Conservation (phyloP, 2,329 filamentous ascomycete genomes). For the Colletotrichum orchidophilum region DNA sequence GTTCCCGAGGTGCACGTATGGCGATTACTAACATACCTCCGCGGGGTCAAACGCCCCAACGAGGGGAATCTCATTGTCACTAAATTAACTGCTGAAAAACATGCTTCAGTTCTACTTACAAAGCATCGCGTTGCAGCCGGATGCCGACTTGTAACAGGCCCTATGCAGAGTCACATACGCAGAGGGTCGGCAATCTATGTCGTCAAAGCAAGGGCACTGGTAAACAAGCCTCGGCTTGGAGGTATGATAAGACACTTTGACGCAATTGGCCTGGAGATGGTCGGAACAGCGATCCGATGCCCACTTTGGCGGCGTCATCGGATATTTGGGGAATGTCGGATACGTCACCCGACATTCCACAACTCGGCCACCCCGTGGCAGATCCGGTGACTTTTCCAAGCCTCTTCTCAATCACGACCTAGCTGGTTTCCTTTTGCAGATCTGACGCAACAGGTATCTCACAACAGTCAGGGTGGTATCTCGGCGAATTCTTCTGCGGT, state of each 20-base stretch:
- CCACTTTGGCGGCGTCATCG: not conserved
- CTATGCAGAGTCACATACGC: too few species aligned
- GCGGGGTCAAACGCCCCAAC: not conserved
- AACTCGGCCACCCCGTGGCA: slow-evolving; percentile 1
- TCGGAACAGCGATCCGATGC: slow-evolving; percentile 4
- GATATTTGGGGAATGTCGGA: slow-evolving; percentile 17
- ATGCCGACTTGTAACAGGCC: not conserved
- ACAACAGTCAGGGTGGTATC: not conserved
- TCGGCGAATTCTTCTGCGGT: not conserved
- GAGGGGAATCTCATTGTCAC: not conserved
- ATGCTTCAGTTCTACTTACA: not conserved
- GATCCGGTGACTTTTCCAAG: not conserved
- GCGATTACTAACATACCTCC: not conserved
- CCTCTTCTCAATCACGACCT: not conserved
- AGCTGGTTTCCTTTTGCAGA: not conserved
- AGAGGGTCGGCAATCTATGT: not conserved
- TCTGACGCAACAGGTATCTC: slow-evolving; percentile 4
- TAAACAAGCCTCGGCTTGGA: slow-evolving; percentile 1
- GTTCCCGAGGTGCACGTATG: too few species aligned
- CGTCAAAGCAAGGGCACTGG: not conserved
- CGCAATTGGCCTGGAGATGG: not conserved
- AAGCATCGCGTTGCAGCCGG: not conserved
- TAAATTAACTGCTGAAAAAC: not conserved
- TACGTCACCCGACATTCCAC: not conserved
- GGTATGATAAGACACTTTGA: slow-evolving; percentile 44